Conservation (phyloP, 2,329 filamentous ascomycete species). For the Sarocladiaceae sp. region DNA sequence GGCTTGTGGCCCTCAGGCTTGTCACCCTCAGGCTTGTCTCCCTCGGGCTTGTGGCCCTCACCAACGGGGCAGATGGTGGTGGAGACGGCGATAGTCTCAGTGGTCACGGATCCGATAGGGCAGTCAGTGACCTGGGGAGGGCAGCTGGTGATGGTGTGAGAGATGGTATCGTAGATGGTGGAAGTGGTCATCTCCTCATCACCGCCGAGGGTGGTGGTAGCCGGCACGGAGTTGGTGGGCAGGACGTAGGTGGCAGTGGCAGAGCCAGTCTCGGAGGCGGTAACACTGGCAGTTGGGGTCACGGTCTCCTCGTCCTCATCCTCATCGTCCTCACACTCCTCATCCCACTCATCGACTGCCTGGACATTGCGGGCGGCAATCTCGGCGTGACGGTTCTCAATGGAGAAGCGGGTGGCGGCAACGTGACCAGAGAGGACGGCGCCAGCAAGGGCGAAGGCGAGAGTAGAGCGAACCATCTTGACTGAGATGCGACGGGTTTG, state of each 20-base stretch:
- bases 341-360: background rate
- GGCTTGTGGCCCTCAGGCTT: background rate
- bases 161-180: conserved; percentile 42
- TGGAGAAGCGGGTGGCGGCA: conserved; percentile 5
- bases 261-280: conserved; percentile 1
- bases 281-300: background rate
- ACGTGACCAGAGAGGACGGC: conserved; percentile 7
- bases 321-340: conserved; percentile 13
- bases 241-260: conserved; percentile 4
- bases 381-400: conserved; percentile 5
- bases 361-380: background rate
- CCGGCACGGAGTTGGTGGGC: conserved; percentile 11
- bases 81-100: conserved; percentile 21
- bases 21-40: background rate
- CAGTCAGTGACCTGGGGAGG: conserved; percentile 11
- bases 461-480: conserved; percentile 8
- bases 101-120: conserved; percentile 7
- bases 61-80: conserved; percentile 30
- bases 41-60: background rate
- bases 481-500: background rate
- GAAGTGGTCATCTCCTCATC: conserved; percentile 19
- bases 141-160: conserved; percentile 19
- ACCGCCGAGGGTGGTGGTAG: conserved; percentile 10
- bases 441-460: conserved; percentile 5
- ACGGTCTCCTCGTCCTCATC: conserved; percentile 14